Conservation (phyloP, 257 asterid genomes). For the Nicotiana knightiana region DNA sequence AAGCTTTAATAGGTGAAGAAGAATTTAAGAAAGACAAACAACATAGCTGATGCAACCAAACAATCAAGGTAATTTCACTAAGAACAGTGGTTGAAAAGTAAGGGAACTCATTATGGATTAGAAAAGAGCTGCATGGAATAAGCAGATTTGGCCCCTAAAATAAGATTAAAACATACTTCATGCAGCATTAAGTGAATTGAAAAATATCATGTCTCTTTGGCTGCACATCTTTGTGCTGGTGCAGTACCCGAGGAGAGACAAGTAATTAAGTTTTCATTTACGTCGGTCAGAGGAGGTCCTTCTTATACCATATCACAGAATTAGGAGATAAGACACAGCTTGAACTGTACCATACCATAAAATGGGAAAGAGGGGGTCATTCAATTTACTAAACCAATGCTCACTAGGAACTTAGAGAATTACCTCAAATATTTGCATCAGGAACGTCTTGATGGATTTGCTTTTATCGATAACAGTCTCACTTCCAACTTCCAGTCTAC, state of each 20-base stretch:
- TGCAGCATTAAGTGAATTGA: neutral
- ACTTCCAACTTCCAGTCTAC: constrained; percentile 97
- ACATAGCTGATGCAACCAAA: neutral
- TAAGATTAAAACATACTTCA: neutral
- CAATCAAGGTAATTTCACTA: neutral
- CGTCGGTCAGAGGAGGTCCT: neutral
- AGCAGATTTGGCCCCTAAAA: neutral
- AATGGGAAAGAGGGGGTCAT: neutral
- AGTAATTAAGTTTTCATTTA: neutral
- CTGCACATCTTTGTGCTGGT: neutral
- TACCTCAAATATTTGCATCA: constrained; percentile 99
- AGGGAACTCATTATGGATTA: neutral
- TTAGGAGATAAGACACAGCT: neutral
- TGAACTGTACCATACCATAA: neutral
- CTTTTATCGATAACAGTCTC: constrained; percentile 98
- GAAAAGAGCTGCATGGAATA: neutral
- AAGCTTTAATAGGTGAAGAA: neutral
- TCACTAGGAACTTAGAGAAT: neutral
- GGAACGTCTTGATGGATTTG: constrained; percentile 94
- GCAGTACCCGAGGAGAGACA: neutral
- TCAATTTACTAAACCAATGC: neutral
- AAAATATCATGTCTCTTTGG: neutral
- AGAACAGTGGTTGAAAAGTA: neutral
- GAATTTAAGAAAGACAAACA: neutral
- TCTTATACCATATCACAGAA: neutral